phyloP scores from a whole-genome alignment of 495 filamentous ascomycete genomes.

The Penicillium antarcticum region DNA sequence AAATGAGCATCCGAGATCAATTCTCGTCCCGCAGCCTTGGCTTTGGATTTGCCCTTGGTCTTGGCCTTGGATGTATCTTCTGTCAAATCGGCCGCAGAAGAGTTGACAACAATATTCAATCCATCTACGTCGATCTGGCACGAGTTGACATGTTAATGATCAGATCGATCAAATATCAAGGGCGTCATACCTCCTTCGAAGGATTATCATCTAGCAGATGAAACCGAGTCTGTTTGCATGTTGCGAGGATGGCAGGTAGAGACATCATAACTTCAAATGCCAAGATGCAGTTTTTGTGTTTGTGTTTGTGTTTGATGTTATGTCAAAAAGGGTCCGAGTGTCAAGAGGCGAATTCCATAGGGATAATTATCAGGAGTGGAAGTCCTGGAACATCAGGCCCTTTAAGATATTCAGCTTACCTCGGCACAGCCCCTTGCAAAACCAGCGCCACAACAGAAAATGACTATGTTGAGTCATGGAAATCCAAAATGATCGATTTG shows the following conservation, averaged over 20 bases:
- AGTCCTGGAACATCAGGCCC: too few relatives aligned
- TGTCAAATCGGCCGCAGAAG: slow-evolving; percentile 23
- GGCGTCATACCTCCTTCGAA: slow-evolving; percentile 32
- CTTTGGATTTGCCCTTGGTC: slow-evolving; percentile 51
- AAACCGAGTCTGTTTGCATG: slow-evolving; percentile 46
- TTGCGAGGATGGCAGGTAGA: slow-evolving; percentile 38
- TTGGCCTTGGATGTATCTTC: slow-evolving; percentile 34
- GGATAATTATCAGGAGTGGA: too few relatives aligned
- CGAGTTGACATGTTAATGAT: not conserved
- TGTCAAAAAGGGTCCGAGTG: not conserved
- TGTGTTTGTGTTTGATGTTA: not conserved
- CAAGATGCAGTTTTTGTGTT: not conserved
- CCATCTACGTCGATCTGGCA: slow-evolving; percentile 64
- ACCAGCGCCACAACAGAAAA: too few relatives aligned
- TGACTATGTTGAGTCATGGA: not conserved
- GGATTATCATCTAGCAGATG: slow-evolving; percentile 41
- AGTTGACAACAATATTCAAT: slow-evolving; percentile 58
- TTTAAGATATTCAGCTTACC: too few relatives aligned
- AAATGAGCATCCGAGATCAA: slow-evolving; percentile 66
- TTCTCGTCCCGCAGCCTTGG: slow-evolving; percentile 55
- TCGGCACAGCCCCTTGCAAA: too few relatives aligned
- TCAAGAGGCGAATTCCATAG: too few relatives aligned
- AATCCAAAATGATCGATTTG: not conserved
- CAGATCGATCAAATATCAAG: not conserved
- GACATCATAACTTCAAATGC: slow-evolving; percentile 9